Evolutionary conservation across 2,329 filamentous ascomycete genomes (phyloP).

Genomic region (Venturia asperata): DNA sequence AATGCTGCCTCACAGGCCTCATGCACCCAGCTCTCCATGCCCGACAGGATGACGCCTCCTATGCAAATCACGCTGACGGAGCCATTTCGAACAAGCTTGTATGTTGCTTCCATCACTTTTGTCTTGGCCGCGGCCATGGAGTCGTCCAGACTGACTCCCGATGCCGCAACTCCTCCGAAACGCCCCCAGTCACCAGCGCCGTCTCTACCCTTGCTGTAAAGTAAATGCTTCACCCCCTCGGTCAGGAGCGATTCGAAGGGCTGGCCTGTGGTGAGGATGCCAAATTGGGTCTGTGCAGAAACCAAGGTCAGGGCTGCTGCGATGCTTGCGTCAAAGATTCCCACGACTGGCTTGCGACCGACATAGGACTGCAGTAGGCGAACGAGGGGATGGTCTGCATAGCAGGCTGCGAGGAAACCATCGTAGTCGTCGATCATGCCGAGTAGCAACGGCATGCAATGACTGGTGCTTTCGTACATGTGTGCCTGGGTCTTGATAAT

Average conservation of each 20-base stretch:
- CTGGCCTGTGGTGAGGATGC: slow-evolving; percentile 13
- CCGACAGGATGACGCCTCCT: slow-evolving; percentile 10
- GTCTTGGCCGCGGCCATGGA: background rate
- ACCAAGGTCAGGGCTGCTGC: slow-evolving; percentile 46
- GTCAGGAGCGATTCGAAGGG: slow-evolving; percentile 11
- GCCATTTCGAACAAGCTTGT: slow-evolving; percentile 9
- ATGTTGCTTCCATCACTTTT: slow-evolving; percentile 8
- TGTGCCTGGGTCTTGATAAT: slow-evolving; percentile 74
- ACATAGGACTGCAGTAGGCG: slow-evolving; percentile 46
- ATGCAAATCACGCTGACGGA: slow-evolving; percentile 7
- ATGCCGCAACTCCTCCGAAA: slow-evolving; percentile 14
- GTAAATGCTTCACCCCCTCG: slow-evolving; percentile 8
- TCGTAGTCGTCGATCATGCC: slow-evolving; percentile 49
- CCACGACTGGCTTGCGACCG: slow-evolving; percentile 53
- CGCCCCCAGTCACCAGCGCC: background rate
- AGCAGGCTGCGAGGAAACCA: slow-evolving; percentile 79
- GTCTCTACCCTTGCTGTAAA: background rate
- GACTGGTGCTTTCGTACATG: slow-evolving; percentile 54
- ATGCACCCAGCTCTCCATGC: slow-evolving; percentile 14
- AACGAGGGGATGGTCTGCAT: slow-evolving; percentile 75
- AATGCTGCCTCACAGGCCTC: slow-evolving; percentile 14
- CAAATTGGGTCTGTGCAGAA: background rate
- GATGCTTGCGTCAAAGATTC: slow-evolving; percentile 84
- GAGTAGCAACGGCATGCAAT: slow-evolving; percentile 52
- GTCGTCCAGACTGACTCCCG: slow-evolving; percentile 11